phyloP scores from a whole-genome alignment of 2,329 filamentous ascomycete species.

The Paecilomyces dactylethromorphus region DNA sequence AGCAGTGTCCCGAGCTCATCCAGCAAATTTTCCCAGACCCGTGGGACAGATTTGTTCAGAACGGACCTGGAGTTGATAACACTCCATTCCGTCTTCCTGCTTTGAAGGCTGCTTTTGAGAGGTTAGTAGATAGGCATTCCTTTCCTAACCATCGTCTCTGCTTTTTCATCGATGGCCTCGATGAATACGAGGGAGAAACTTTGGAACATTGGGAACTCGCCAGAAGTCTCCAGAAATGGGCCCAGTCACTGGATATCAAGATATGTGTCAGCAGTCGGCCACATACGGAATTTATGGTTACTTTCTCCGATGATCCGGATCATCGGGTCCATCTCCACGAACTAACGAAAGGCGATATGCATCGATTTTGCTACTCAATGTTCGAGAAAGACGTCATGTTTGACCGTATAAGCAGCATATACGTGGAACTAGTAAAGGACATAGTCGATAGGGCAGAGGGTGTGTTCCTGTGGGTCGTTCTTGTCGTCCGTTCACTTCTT shows the following conservation, averaged over 20 bases:
- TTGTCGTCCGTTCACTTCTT: constrained; percentile 15
- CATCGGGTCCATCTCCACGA: constrained; percentile 3
- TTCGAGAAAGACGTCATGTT: constrained; percentile 7
- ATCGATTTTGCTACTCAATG: not conserved
- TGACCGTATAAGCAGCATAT: not conserved
- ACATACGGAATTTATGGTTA: constrained; percentile 1
- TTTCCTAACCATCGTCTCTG: constrained; percentile 8
- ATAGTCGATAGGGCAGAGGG: constrained; percentile 9
- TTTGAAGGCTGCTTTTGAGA: constrained; percentile 4
- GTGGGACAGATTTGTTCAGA: constrained; percentile 1
- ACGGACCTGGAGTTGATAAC: not conserved
- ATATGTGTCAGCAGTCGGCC: constrained; percentile 8
- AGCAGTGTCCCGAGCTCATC: constrained; percentile 23
- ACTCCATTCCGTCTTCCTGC: constrained; percentile 1
- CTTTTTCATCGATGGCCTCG: constrained; percentile 14
- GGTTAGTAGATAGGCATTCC: not conserved
- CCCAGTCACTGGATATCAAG: constrained; percentile 3
- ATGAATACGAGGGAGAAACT: constrained; percentile 12
- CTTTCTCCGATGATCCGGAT: constrained; percentile 2
- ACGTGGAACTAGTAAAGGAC: constrained; percentile 1
- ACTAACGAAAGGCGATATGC: constrained; percentile 5
- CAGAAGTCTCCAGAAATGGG: constrained; percentile 3
- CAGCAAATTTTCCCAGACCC: constrained; percentile 7
- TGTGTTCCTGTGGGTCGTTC: constrained; percentile 18
- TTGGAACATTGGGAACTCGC: constrained; percentile 6